phyloP scores from a whole-genome alignment of 2,329 filamentous ascomycete species.

The Parascedosporium putredinis region DNA sequence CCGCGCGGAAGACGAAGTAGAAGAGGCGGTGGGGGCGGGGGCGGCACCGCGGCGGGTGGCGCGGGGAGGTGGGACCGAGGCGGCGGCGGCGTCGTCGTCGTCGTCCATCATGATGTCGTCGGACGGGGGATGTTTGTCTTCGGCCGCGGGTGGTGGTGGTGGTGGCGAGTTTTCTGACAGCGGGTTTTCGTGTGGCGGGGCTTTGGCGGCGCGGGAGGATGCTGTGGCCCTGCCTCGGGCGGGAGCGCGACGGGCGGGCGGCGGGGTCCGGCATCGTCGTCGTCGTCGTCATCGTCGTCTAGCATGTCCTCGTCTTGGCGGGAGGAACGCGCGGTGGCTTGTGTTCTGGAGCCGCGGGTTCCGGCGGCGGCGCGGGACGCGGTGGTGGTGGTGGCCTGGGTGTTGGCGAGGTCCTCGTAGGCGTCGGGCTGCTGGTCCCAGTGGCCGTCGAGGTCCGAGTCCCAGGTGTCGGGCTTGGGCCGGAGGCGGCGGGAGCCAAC shows the following conservation, averaged over 20 bases:
- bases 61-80: too few species aligned
- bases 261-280: too few species aligned
- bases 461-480: slow-evolving; percentile 71
- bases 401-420: slow-evolving; percentile 15
- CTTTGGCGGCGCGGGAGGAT: slow-evolving; percentile 20
- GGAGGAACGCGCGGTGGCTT: slow-evolving; percentile 20
- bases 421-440: slow-evolving; percentile 74
- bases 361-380: background rate
- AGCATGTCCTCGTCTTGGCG: slow-evolving; percentile 39
- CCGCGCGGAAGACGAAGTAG: slow-evolving; percentile 17
- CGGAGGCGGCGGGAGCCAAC: slow-evolving; percentile 43
- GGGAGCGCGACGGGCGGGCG: slow-evolving; percentile 16
- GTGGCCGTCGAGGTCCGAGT: slow-evolving; percentile 76
- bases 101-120: slow-evolving; percentile 45
- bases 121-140: slow-evolving; percentile 20
- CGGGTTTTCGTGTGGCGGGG: slow-evolving; percentile 29
- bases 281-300: slow-evolving; percentile 34
- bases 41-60: slow-evolving; percentile 13
- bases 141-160: slow-evolving; percentile 27
- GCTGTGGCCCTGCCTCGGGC: slow-evolving; percentile 21
- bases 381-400: background rate
- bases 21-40: slow-evolving; percentile 6
- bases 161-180: slow-evolving; percentile 33
- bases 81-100: slow-evolving; percentile 30
- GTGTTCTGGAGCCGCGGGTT: slow-evolving; percentile 16